Evolutionary conservation across 1,139 yeast species (phyloP), one percentile per base, ranked within the genome.

Genomic region (Pneumocystis carinii): DNA sequence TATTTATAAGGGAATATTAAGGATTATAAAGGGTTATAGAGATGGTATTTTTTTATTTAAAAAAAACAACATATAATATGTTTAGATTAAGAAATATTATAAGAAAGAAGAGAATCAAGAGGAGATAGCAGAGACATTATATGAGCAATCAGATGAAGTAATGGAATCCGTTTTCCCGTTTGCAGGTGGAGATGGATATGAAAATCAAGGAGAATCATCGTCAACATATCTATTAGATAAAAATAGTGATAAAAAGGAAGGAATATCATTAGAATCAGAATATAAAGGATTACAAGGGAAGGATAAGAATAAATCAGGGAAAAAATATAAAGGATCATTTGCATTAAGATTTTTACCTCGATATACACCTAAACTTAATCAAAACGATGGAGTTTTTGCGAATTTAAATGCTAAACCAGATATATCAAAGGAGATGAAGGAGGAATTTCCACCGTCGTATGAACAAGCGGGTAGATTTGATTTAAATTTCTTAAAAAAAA

Each of bases 321-420:
- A 14, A 10, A 14, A n/a, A 12, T 48, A 12, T 48, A 48, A 12
- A 12, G 15, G 55, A 12, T 48, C 55, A 24, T 48, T 48, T 48
- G 32, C 55, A 48, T 48, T 29, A 24, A 27, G 55, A 10, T 8
- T 48, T 48, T 48, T 29, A 24, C 27, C 55, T 48, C 32, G 29
- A 24, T 48, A 48, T 48, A 48, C 55, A 24, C 27, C 55, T 24
- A 48, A 8, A 24, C 27, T 48, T 24, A 27, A 48, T 24, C 32
- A 48, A 15, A 79, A 79, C 64, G 98, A 92, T 73, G 98, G 98
- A 10, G 98, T 92, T 7, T 92, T 92, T 74, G 83, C 94, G 60
- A 92, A 92, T 73, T 75, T 92, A 70, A 82, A 87, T 71, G 97
- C 97, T 5, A 90, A 90, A 71, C 90, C 90, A 10, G 90, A 84